phyloP scores from a whole-genome alignment of 129 eudicot species.

The Gnaphalium uliginosum region DNA sequence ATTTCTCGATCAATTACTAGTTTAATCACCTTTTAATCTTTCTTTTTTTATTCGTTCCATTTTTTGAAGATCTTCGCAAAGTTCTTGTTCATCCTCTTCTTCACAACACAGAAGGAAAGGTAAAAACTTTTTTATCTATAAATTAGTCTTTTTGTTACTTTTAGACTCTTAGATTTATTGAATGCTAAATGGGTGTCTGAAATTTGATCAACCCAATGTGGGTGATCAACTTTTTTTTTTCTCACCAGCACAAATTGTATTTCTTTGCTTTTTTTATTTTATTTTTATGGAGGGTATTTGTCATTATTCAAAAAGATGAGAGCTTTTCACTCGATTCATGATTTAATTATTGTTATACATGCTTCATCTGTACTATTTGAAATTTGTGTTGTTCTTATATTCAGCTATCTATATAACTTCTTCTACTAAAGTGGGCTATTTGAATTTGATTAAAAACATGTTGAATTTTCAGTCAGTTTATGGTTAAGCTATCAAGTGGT shows the following conservation, averaged over 20 bases:
- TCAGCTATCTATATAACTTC: not conserved
- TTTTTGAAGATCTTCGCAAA: not conserved
- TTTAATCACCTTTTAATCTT: not conserved
- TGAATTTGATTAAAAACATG: not conserved
- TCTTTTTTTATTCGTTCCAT: not conserved
- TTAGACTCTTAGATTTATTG: conserved; percentile 24
- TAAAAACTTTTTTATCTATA: not conserved
- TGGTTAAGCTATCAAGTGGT: not conserved
- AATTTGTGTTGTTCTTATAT: not conserved
- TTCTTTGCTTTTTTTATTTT: not conserved
- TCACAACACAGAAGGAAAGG: conserved; percentile 29
- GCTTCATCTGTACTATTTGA: not conserved
- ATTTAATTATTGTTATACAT: too few relatives aligned
- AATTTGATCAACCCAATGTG: conserved; percentile 5
- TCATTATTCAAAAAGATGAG: not conserved
- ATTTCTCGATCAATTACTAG: conserved; percentile 13
- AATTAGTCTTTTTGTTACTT: not conserved
- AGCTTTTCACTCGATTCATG: not conserved
- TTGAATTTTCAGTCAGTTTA: not conserved
- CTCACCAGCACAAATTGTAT: not conserved
- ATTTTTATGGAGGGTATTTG: not conserved
- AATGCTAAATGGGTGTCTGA: not conserved
- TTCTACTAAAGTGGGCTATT: not conserved
- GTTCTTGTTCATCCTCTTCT: conserved; percentile 19
- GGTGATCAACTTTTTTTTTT: not conserved